Percentiles rank a stretch among this genome's conserved stretches.
phyloP scores from a whole-genome alignment of 305 asterid species.

The Stenogyne calaminthoides region DNA sequence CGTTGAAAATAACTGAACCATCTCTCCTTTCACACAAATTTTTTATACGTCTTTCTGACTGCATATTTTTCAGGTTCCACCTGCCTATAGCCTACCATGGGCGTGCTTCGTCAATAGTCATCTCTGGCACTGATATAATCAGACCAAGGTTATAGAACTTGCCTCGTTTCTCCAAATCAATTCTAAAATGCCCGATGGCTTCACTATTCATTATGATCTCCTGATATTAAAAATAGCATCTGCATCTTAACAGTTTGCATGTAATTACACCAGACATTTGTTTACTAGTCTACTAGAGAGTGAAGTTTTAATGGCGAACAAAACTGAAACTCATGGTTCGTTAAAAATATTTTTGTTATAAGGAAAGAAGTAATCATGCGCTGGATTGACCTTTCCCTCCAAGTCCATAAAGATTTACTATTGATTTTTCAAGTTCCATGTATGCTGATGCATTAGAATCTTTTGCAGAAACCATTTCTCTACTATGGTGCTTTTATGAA shows the following conservation, averaged over 20 bases:
- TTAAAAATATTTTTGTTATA: not conserved
- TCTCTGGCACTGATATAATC: slow-evolving; percentile 73
- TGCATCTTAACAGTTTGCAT: slow-evolving; percentile 18
- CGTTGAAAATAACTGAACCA: slow-evolving; percentile 7
- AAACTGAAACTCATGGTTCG: slow-evolving; percentile 5
- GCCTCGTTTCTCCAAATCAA: not conserved
- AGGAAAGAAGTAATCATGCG: not conserved
- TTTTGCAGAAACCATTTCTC: not conserved
- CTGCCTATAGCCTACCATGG: slow-evolving; percentile 99
- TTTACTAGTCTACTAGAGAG: not conserved
- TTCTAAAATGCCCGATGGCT: slow-evolving; percentile 7
- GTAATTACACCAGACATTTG: not conserved
- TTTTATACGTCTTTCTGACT: slow-evolving; percentile 22
- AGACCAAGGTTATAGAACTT: slow-evolving; percentile 76
- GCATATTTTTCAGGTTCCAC: slow-evolving; percentile 69
- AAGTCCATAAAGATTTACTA: not conserved
- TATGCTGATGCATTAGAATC: slow-evolving; percentile 9
- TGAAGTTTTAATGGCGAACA: not conserved
- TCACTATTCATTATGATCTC: not conserved
- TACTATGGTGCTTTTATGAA: slow-evolving; percentile 2
- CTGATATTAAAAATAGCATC: not conserved
- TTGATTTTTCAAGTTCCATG: slow-evolving; percentile 1
- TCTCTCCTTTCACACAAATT: slow-evolving; percentile 5
- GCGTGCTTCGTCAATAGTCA: slow-evolving; percentile 91
- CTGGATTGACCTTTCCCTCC: slow-evolving; percentile 10